Evolutionary conservation across 169 alveolate species (phyloP), one percentile per base, ranked within the genome.

Genomic region (Perkinsus olseni): DNA sequence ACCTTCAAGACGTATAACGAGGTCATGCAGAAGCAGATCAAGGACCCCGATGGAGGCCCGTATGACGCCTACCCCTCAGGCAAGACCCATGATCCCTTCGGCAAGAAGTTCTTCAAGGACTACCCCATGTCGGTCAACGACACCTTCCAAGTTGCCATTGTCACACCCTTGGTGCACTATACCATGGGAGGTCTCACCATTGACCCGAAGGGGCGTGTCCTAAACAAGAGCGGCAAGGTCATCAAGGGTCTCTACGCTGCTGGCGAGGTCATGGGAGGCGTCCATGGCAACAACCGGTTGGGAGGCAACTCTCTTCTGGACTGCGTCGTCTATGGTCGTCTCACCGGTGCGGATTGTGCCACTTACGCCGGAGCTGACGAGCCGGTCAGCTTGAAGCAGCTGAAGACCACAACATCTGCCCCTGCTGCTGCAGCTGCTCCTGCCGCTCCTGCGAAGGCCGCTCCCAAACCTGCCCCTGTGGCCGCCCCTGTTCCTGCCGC

Each of bases 251-350:
- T 95, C 39, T 95, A 93, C 93, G 96, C 95, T 0, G 96, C 97
- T 0, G 97, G 97, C 36, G 97, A 95, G 93, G 93, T 94, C 28
- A 92, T 94, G 74, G 97, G 97, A 20, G 97, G 97, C n/a, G 93
- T 95, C 39, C 97, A 95, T 91, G 97, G 97, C 48, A 94, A 93
- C 93, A 74, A 93, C 50, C 93, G 96, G 50, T 91, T 95, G 39
- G 94, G 96, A 8, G 97, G 97, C 4, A 95, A 95, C 93, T 93
- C 95, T 38, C 93, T 95, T 38, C 93, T 94, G 91, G 97, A 95
- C 62, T 95, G 97, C 91, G 95, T 94, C 40, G 96, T 95, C 74
- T 95, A 91, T 74, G 97, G 97, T 38, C 94, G 97, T 91, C 95
- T 93, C 91, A 93, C 96, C 48, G 97, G 96, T 31, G 91, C 45